These are phyloP conservation scores for Aspergillus neotritici DNA, from an alignment of 2,329 filamentous ascomycete species.

Conservation along the genomic window DNA sequence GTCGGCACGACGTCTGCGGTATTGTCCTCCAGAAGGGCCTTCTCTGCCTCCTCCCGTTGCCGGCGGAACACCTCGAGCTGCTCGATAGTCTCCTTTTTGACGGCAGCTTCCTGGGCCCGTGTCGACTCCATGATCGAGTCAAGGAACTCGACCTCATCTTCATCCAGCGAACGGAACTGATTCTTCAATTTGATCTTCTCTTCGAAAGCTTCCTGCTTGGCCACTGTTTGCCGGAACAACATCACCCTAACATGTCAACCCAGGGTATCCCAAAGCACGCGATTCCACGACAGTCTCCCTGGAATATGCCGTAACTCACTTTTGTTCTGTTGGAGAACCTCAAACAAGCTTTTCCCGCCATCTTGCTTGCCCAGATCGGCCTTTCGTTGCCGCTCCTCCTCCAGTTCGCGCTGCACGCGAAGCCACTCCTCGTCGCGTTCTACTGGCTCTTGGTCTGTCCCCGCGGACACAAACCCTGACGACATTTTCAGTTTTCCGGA, in stretches of 20 bases:
- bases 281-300: neutral
- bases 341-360: slow-evolving; percentile 45
- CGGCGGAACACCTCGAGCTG: slow-evolving; percentile 55
- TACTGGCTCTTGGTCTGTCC: slow-evolving; percentile 37
- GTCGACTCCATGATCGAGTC: slow-evolving; percentile 54
- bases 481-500: slow-evolving; percentile 31
- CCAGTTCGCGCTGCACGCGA: slow-evolving; percentile 41
- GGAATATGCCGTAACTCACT: slow-evolving; percentile 33
- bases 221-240: slow-evolving; percentile 26
- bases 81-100: slow-evolving; percentile 55
- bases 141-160: slow-evolving; percentile 48
- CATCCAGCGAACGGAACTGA: slow-evolving; percentile 48
- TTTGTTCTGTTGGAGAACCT: slow-evolving; percentile 47
- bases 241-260: slow-evolving; percentile 40
- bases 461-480: slow-evolving; percentile 42
- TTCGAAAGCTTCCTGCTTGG: slow-evolving; percentile 50
- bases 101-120: slow-evolving; percentile 51
- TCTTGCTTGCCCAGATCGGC: slow-evolving; percentile 49
- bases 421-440: slow-evolving; percentile 42
- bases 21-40: slow-evolving; percentile 39
- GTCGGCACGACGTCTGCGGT: slow-evolving; percentile 26
- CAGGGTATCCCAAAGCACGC: slow-evolving; percentile 8
- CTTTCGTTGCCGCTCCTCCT: slow-evolving; percentile 42
- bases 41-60: slow-evolving; percentile 56
- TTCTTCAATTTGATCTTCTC: slow-evolving; percentile 47